Base-by-base conservation (phyloP, 768 basidiomycete genomes). In the Termitomyces eurrhizus region DNA sequence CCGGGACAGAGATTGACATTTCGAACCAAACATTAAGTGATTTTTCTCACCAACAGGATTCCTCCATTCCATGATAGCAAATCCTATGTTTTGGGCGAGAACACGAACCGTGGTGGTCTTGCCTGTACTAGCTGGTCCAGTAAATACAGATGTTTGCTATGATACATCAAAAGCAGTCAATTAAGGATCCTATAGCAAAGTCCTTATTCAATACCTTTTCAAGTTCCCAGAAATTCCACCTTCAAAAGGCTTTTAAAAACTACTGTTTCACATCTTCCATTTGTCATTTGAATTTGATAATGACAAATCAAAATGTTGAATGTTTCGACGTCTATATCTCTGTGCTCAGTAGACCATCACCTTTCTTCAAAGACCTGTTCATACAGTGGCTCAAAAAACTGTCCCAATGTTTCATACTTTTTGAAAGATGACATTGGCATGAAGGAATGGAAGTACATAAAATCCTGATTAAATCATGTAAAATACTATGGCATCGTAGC, bases 21-120 rank as follows among this genome's bases (percentile, higher is more conserved):
- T 50, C 64, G 58, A 64, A 62, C 67, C 65, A 41, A 72, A 68
- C 39, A 58, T 49, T 12, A 57, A 57, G 29, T 71, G 62, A 33
- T 71, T 70, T 24, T 72, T 70, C 51, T 90, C 89, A 48, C 83
- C 86, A 58, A 83, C 77, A 0, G 83, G 74, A 69, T 89, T 92
- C 50, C 81, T 77, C 93, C 95, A 98, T 69, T 99, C 96, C 26
- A 93, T 68, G 39, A 97, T 80, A 53, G 94, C 89, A 57, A 92
- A 85, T 2, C 79, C 84, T 65, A 95, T 73, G 66, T 95, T 92
- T 16, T 74, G 75, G 0, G 92, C 80, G 24, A 99, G 75, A 2
- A 94, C 82, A 32, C 84, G 83, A 2, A 98, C 65, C 0, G 93
- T 93, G 0, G 94, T 83, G 0, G 96, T 97, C 77, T 99, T 99